Conservation (phyloP, 202 grass and related monocot species). For the Carex arenaria region DNA sequence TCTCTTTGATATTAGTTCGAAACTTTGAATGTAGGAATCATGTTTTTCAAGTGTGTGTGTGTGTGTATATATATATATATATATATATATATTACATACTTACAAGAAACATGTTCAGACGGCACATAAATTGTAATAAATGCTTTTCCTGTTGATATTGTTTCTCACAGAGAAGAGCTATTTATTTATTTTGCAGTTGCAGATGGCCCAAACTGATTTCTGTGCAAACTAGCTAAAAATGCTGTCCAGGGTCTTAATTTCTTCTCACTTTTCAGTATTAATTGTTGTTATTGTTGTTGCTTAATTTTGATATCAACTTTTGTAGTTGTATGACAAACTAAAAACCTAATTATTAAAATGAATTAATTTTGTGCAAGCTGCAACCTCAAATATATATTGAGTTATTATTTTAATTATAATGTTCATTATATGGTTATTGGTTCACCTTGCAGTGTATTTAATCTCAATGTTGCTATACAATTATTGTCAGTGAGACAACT, state of each 20-base stretch:
- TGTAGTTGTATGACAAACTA: neutral
- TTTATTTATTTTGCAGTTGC: neutral
- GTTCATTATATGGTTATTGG: too few species aligned
- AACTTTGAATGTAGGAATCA: neutral
- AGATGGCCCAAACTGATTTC: neutral
- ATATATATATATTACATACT: neutral
- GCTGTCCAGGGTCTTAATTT: neutral
- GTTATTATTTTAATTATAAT: too few species aligned
- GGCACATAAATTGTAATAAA: neutral
- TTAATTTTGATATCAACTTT: neutral
- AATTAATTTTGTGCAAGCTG: neutral
- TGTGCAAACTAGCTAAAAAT: neutral
- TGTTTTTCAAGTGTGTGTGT: neutral
- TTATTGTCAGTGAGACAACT: too few species aligned
- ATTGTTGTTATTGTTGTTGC: neutral
- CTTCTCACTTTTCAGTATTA: neutral
- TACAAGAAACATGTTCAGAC: neutral
- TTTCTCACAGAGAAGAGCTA: neutral
- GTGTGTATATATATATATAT: too few species aligned
- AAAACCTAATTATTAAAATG: neutral
- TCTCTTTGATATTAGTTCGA: neutral
- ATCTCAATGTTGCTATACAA: too few species aligned
- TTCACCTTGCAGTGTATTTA: too few species aligned
- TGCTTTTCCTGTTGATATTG: neutral
- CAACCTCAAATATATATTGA: too few species aligned